Percentiles rank a stretch among this genome's conserved stretches.
phyloP scores from a whole-genome alignment of 2,329 filamentous ascomycete species.

The Fusarium sp. region DNA sequence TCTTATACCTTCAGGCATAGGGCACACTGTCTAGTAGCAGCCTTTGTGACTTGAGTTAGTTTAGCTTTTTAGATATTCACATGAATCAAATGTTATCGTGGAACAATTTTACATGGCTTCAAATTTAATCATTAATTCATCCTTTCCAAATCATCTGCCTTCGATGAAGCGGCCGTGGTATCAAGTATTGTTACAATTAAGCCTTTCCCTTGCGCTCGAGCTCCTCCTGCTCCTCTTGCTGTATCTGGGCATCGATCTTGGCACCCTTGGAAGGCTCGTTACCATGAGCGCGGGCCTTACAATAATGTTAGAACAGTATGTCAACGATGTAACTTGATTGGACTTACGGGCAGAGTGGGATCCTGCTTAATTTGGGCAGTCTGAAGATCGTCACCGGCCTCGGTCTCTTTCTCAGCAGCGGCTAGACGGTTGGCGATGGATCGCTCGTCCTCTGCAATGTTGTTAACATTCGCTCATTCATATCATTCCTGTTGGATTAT shows the following conservation, averaged over 20 bases:
- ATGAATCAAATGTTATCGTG: too few relatives aligned
- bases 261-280: slow-evolving; percentile 81
- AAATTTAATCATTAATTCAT: slow-evolving; percentile 35
- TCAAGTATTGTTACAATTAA: slow-evolving; percentile 31
- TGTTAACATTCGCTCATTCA: slow-evolving; percentile 34
- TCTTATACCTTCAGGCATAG: too few relatives aligned
- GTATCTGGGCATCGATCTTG: slow-evolving; percentile 76
- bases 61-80: not conserved
- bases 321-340: not conserved
- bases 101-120: not conserved
- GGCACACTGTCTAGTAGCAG: too few relatives aligned
- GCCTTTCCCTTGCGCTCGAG: slow-evolving; percentile 68
- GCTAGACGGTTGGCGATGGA: slow-evolving; percentile 78
- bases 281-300: slow-evolving; percentile 72
- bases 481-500: slow-evolving; percentile 54
- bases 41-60: too few relatives aligned
- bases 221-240: slow-evolving; percentile 75
- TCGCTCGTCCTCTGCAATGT: slow-evolving; percentile 72
- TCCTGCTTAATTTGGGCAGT: slow-evolving; percentile 65
- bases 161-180: slow-evolving; percentile 14
- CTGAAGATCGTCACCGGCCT: slow-evolving; percentile 61
- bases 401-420: slow-evolving; percentile 64
- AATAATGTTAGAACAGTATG: slow-evolving; percentile 11
- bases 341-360: slow-evolving; percentile 68
- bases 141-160: slow-evolving; percentile 12